Conservation (phyloP, 1,139 yeast genomes). For the Trichomonascaceae sp. region DNA sequence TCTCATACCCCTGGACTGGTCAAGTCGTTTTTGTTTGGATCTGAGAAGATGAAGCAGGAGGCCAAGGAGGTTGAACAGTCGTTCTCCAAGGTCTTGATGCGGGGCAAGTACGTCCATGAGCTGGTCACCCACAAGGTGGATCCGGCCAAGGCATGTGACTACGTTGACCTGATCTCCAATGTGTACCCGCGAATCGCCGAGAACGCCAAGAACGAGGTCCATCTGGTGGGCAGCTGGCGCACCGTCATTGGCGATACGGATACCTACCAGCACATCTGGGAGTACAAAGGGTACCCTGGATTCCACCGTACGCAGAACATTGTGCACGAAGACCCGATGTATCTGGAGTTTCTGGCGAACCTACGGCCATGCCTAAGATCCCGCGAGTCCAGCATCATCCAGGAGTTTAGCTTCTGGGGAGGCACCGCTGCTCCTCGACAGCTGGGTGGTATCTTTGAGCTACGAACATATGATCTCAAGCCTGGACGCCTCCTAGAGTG, state of each 20-base stretch:
- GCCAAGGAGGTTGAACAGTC: constrained; percentile 25
- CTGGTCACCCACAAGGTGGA: constrained; percentile 26
- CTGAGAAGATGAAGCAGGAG: constrained; percentile 24
- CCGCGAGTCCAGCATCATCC: constrained; percentile 26
- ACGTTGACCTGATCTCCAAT: constrained; percentile 24
- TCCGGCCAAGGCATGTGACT: constrained; percentile 26
- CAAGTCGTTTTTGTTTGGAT: constrained; percentile 28
- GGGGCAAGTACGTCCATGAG: constrained; percentile 33
- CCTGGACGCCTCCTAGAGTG: constrained; percentile 31
- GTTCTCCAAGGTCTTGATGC: constrained; percentile 25
- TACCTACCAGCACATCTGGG: constrained; percentile 30
- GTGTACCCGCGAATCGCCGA: constrained; percentile 25
- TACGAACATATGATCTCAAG: constrained; percentile 27
- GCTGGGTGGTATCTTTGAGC: constrained; percentile 32
- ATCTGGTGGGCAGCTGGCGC: constrained; percentile 32
- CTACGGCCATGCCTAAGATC: constrained; percentile 25
- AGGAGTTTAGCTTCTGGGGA: constrained; percentile 34
- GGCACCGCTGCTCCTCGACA: constrained; percentile 31
- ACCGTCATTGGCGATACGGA: constrained; percentile 30
- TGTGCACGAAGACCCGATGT: constrained; percentile 22
- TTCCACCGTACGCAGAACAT: constrained; percentile 28
- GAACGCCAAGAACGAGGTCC: constrained; percentile 23
- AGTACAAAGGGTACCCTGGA: constrained; percentile 31
- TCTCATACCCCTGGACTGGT: constrained; percentile 17
- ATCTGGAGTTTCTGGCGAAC: constrained; percentile 20